These are phyloP conservation scores for Marsdenia floribunda DNA, from an alignment of 257 asterid species.

Conservation along the genomic window DNA sequence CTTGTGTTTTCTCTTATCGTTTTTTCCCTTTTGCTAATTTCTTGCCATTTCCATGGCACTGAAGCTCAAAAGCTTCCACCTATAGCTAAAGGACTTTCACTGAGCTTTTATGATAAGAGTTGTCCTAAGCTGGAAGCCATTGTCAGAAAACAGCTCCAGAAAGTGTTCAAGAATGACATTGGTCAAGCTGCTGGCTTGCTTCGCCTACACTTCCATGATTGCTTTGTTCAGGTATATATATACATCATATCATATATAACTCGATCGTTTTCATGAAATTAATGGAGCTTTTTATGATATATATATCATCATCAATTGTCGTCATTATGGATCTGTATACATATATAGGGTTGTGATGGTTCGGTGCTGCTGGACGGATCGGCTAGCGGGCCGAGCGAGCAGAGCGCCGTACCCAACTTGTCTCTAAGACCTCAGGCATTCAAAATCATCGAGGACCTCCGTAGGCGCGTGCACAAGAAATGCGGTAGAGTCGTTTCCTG, in stretches of 20 bases:
- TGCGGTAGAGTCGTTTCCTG: constrained; percentile 31
- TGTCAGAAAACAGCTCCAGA: constrained; percentile 35
- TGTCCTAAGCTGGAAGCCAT: constrained; percentile 50
- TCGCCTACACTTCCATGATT: constrained; percentile 69
- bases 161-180: constrained; percentile 40
- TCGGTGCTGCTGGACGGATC: constrained; percentile 31
- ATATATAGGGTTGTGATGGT: constrained; percentile 30
- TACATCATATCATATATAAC: too few species aligned
- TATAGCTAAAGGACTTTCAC: constrained; percentile 46
- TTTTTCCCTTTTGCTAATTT: constrained; percentile 16
- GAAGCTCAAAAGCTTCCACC: constrained; percentile 32
- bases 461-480: constrained; percentile 8
- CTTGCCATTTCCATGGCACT: constrained; percentile 15
- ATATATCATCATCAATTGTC: too few species aligned
- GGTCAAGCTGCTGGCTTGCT: constrained; percentile 80
- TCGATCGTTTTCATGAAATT: too few species aligned
- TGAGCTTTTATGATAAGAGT: constrained; percentile 33
- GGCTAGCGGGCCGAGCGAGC: constrained; percentile 28
- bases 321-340: too few species aligned
- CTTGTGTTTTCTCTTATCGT: constrained; percentile 15
- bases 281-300: too few species aligned
- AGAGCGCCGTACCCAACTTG: constrained; percentile 31
- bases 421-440: constrained; percentile 18
- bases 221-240: constrained; percentile 53
- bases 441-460: constrained; percentile 23